Percentiles rank a stretch among this genome's conserved stretches.
These are phyloP conservation scores for Sechiopsis laciniata DNA, from an alignment of 306 rosid species.

Conservation along the genomic window DNA sequence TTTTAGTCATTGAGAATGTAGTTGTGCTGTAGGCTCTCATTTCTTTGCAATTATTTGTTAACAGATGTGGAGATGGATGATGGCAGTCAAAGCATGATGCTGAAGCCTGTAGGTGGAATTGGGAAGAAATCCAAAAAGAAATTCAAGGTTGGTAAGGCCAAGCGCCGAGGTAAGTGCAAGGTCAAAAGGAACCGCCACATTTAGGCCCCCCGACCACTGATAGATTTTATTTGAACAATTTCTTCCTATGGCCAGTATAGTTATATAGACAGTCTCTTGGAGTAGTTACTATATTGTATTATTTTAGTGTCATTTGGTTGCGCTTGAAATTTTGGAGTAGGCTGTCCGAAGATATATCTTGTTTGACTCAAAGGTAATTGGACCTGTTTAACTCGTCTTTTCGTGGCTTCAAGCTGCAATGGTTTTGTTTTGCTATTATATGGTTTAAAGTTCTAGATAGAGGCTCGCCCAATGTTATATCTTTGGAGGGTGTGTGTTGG, in stretches of 20 bases:
- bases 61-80: conserved; percentile 70
- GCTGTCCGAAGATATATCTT: neutral
- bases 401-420: neutral
- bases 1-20: neutral
- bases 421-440: neutral
- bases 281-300: too few species aligned
- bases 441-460: neutral
- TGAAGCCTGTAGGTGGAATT: conserved; percentile 64
- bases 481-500: too few species aligned
- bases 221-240: neutral
- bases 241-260: too few species aligned
- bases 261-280: too few species aligned
- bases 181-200: conserved; percentile 47
- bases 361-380: neutral
- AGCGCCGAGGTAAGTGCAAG: conserved; percentile 63
- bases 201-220: conserved; percentile 22
- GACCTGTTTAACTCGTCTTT: neutral
- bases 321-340: neutral
- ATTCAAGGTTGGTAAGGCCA: conserved; percentile 69
- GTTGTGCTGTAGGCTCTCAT: neutral
- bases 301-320: neutral
- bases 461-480: neutral
- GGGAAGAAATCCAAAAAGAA: conserved; percentile 63
- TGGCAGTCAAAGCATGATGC: conserved; percentile 32
- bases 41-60: neutral